Percentiles rank a stretch among this genome's conserved stretches.
Conservation (phyloP, 495 filamentous ascomycete species). For the Penicillium odoratum region DNA sequence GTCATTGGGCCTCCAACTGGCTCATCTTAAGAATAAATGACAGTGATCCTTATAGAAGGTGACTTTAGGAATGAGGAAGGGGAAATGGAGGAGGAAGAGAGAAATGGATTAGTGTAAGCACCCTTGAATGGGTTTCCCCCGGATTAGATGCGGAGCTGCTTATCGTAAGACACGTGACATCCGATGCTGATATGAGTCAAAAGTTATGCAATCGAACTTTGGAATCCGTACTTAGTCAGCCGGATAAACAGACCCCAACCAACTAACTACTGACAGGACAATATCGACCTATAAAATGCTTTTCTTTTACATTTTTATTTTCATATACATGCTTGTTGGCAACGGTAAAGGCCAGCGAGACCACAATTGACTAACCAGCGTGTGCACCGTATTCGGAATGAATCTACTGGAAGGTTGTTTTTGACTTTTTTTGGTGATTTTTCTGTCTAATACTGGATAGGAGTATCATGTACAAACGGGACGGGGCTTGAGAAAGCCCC, state of each 20-base stretch:
- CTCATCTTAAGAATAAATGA: conserved; percentile 4
- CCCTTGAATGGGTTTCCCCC: not conserved
- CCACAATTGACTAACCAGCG: no score
- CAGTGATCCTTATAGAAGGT: not conserved
- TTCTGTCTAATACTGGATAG: conserved; percentile 4
- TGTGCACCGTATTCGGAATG: no score
- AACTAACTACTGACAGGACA: no score
- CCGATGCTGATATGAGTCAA: conserved; percentile 2
- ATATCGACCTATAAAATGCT: no score
- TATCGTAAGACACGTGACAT: conserved; percentile 34
- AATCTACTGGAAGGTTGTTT: not conserved
- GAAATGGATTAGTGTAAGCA: not conserved
- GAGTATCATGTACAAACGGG: conserved; percentile 29
- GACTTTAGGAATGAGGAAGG: not conserved
- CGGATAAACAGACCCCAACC: no score
- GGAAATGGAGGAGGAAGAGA: not conserved
- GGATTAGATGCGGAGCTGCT: conserved; percentile 13
- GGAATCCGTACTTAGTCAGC: no score
- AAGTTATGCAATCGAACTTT: no score
- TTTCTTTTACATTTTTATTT: no score
- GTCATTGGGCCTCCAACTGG: conserved; percentile 18
- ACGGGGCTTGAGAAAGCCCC: not conserved
- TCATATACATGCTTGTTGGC: no score
- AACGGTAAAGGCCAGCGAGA: no score
- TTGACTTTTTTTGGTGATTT: conserved; percentile 4